Conservation (phyloP, 2,329 filamentous ascomycete genomes). For the Whalleya microplaca region DNA sequence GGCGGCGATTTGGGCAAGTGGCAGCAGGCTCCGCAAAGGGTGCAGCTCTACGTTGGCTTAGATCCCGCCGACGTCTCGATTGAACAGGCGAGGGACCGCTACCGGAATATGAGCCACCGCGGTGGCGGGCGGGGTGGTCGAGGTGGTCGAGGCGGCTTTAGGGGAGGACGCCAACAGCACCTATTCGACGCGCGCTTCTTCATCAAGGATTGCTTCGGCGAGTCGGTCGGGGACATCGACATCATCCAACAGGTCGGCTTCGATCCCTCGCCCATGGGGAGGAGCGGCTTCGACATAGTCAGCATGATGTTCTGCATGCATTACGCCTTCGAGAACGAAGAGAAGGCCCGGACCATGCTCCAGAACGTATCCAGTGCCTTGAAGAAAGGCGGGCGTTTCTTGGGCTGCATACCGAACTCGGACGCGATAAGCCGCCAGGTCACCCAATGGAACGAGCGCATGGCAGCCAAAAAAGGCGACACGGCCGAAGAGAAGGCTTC, state of each 20-base stretch:
- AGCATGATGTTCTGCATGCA: conserved; percentile 99
- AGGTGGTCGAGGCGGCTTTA: conserved; percentile 44
- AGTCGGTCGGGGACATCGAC: conserved; percentile 78
- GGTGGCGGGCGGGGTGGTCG: conserved; percentile 55
- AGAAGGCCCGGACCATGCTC: conserved; percentile 89
- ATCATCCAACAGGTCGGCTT: conserved; percentile 89
- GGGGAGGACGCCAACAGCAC: conserved; percentile 53
- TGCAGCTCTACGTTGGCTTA: conserved; percentile 92
- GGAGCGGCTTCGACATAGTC: conserved; percentile 91
- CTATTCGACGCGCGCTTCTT: conserved; percentile 87
- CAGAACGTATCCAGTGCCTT: conserved; percentile 87
- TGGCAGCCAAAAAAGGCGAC: conserved; percentile 42
- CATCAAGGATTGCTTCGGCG: conserved; percentile 89
- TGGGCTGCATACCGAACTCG: conserved; percentile 96
- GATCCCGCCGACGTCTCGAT: conserved; percentile 94
- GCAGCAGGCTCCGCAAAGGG: conserved; percentile 88
- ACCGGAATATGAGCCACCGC: conserved; percentile 69
- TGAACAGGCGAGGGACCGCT: conserved; percentile 85
- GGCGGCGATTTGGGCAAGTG: conserved; percentile 95
- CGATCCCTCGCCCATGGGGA: conserved; percentile 72
- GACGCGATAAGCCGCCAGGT: conserved; percentile 84
- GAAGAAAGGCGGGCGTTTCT: conserved; percentile 92
- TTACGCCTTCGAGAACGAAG: conserved; percentile 94
- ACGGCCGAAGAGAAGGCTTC: conserved; percentile 32
- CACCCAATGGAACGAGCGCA: conserved; percentile 71